Evolutionary conservation across 1,284 basidiomycete species (phyloP).

Genomic region (Trametes versicolor): DNA sequence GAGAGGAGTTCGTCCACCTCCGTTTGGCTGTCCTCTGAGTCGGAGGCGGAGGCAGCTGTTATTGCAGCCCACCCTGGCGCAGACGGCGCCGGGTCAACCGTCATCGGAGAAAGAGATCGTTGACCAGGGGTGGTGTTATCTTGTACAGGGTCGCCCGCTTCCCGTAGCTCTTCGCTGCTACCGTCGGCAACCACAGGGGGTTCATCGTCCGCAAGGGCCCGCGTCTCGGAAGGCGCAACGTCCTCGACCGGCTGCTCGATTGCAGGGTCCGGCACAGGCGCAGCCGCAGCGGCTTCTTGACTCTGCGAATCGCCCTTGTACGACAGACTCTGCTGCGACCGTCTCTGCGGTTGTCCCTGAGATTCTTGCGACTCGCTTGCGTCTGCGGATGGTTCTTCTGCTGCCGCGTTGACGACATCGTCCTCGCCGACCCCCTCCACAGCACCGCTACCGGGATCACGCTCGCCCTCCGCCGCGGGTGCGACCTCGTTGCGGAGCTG

Average conservation of each 20-base stretch:
- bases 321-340: slow-evolving; percentile 28
- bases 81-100: background rate
- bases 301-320: slow-evolving; percentile 33
- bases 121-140: background rate
- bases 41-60: slow-evolving; percentile 8
- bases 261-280: background rate
- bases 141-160: background rate
- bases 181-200: too few species aligned
- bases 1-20: slow-evolving; percentile 35
- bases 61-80: slow-evolving; percentile 24
- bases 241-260: background rate
- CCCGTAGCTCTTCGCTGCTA: background rate
- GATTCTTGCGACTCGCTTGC: slow-evolving; percentile 11
- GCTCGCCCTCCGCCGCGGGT: background rate
- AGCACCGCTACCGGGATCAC: background rate
- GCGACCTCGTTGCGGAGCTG: slow-evolving; percentile 34
- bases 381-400: background rate
- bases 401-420: background rate
- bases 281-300: slow-evolving; percentile 13
- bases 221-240: background rate
- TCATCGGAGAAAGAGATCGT: slow-evolving; percentile 9
- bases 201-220: background rate
- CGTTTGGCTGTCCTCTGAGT: slow-evolving; percentile 23
- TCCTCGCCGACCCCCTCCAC: background rate
- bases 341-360: slow-evolving; percentile 6